Base-by-base conservation (phyloP, 352 stramenopile species). In the Phytophthora agathidicida region DNA sequence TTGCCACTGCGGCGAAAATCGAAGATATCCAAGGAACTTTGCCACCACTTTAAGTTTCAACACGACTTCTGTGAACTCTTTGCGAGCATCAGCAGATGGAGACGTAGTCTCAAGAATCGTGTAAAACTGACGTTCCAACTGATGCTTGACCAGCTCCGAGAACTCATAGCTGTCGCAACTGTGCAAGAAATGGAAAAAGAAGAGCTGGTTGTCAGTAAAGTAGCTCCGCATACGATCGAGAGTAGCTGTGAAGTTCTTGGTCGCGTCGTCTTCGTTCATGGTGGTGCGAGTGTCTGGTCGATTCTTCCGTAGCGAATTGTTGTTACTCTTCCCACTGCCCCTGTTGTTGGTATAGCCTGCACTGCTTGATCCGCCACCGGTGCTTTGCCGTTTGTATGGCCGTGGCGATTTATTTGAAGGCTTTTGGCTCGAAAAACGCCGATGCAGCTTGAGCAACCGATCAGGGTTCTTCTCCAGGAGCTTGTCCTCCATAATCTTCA, bases 141-240 rank as follows among this genome's bases (percentile, higher is more conserved):
- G 78, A 20, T 75, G 65, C 17, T 77, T 78, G 9, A 91, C 82
- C 8, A 91, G 58, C 37, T 77, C 52, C 2, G 76, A 79, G 57
- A 91, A 89, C 37, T 80, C 60, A 51, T 77, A 85, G 54, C 77
- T 86, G 50, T 91, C 78, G 48, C 77, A 89, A 33, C 64, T 83
- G 24, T 72, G 58, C 22, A 89, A 32, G 39, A 89, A 91, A 45
- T 91, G 75, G 38, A 83, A 83, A 49, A 91, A 91, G 59, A 91
- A 91, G 11, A 82, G 70, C 63, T 91, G 79, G 33, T 87, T 89
- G 32, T 91, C 77, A 10, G 68, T 74, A 41, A 91, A 88, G 22
- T 71, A 73, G 2, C 17, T 23, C 7, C 66, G 68, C 59, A 84
- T 75, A 3, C 58, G 58, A 2, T 76, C 55, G 7, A 82, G 51